These are phyloP conservation scores for Aspergillus taichungensis DNA, from an alignment of 495 filamentous ascomycete species.

Conservation along the genomic window DNA sequence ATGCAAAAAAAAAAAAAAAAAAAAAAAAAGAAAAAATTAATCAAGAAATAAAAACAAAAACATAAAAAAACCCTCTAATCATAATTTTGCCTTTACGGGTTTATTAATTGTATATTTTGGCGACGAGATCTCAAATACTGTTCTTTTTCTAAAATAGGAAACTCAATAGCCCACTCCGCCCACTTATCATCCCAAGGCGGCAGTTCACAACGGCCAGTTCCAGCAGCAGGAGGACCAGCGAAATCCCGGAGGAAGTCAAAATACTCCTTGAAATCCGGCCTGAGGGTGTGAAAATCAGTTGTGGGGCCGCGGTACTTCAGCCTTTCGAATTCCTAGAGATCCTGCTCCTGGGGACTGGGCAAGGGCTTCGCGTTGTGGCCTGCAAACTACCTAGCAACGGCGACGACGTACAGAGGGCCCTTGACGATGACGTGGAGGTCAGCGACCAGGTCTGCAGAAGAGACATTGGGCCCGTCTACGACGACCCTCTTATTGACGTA, in stretches of 20 bases:
- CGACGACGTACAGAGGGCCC: constrained; percentile 21
- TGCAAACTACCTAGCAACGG: constrained; percentile 41
- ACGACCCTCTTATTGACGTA: constrained; percentile 22
- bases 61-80: too few species aligned
- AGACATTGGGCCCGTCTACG: constrained; percentile 23
- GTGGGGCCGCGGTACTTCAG: constrained; percentile 33
- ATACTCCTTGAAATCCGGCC: constrained; percentile 43
- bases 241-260: constrained; percentile 33
- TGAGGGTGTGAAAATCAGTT: constrained; percentile 33
- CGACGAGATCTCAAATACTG: constrained; percentile 8
- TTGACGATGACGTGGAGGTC: constrained; percentile 20
- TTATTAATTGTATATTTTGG: too few species aligned
- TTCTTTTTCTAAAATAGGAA: constrained; percentile 17
- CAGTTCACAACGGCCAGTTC: constrained; percentile 25
- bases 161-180: constrained; percentile 21
- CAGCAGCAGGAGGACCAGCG: constrained; percentile 29
- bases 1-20: too few species aligned
- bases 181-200: constrained; percentile 30
- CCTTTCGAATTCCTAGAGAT: constrained; percentile 37
- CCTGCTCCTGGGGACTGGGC: constrained; percentile 28
- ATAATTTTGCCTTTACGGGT: too few species aligned
- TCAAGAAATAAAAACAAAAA: too few species aligned
- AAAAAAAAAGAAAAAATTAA: too few species aligned
- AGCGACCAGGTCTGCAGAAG: constrained; percentile 19
- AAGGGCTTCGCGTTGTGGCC: constrained; percentile 20